phyloP scores from a whole-genome alignment of 2,329 filamentous ascomycete species.

The Lomentospora prolificans region DNA sequence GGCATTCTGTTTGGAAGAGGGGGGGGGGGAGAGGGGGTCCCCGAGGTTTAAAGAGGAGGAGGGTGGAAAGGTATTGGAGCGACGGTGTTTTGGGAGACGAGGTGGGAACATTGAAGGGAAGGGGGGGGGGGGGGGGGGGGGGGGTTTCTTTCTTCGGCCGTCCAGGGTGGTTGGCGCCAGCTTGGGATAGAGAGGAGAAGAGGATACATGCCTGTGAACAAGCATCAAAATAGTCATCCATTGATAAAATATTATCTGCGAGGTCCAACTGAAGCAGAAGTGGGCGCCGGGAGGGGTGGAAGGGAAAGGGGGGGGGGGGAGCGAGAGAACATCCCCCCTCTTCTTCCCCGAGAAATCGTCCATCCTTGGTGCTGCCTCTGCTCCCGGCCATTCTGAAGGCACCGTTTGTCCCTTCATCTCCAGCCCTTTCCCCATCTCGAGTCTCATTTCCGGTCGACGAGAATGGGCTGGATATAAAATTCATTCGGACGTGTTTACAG shows the following conservation, averaged over 20 bases:
- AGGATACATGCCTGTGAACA: background rate
- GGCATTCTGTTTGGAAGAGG: no score
- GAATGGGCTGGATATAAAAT: no score
- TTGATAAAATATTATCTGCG: no score
- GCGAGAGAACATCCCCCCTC: background rate
- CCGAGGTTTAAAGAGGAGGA: background rate
- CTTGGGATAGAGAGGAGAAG: background rate
- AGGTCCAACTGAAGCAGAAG: no score
- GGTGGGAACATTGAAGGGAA: background rate
- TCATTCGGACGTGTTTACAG: no score
- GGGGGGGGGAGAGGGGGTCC: no score
- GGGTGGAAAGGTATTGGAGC: background rate
- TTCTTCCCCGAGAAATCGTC: background rate
- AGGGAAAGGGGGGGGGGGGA: background rate
- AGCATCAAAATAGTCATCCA: no score
- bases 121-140: background rate
- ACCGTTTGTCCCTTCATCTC: no score
- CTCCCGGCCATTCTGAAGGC: background rate
- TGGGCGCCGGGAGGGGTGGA: no score
- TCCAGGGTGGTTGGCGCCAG: background rate
- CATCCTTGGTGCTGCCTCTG: background rate
- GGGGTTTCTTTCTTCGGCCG: no score
- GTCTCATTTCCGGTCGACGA: no score
- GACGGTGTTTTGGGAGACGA: background rate
- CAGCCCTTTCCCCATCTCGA: no score